phyloP scores from a whole-genome alignment of 2,329 filamentous ascomycete species.

The Ceratocystis lukuohia region DNA sequence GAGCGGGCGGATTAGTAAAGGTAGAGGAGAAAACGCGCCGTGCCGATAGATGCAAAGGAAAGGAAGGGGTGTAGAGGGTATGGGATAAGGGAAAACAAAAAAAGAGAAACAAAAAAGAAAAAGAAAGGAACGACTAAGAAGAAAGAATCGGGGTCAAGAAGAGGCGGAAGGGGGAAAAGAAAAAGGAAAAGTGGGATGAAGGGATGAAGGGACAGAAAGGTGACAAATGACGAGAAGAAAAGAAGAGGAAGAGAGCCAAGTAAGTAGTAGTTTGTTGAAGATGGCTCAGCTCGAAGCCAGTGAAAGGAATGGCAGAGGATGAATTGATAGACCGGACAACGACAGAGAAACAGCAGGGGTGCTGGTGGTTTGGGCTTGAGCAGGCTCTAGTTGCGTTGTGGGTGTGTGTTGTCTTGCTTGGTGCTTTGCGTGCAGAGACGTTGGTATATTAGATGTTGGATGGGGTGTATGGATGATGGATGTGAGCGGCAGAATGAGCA shows the following conservation, averaged over 20 bases:
- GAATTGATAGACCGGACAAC: too few species aligned
- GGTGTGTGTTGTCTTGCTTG: too few species aligned
- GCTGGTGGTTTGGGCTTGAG: too few species aligned
- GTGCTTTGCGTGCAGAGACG: not conserved
- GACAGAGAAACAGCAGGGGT: too few species aligned
- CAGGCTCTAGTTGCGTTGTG: too few species aligned
- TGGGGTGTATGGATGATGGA: too few species aligned
- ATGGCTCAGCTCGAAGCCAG: not conserved
- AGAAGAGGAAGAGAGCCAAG: not conserved
- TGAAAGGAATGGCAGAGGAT: not conserved
- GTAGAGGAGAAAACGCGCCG: not conserved
- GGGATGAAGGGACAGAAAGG: not conserved
- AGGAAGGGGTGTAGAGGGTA: not conserved
- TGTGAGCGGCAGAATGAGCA: not conserved
- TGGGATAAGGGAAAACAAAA: not conserved
- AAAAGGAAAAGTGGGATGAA: not conserved
- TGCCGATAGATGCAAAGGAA: not conserved
- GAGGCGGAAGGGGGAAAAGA: not conserved
- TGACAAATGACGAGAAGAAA: not conserved
- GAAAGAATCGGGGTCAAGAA: not conserved
- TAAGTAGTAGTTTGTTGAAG: not conserved
- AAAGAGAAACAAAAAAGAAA: conserved; percentile 8
- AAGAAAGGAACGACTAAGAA: conserved; percentile 4
- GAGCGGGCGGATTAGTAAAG: not conserved
- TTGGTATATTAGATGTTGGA: not conserved